Evolutionary conservation across 192 early-diverging fungal genomes (phyloP), one percentile per base, ranked within the genome.

Genomic region (Gigaspora rosea): DNA sequence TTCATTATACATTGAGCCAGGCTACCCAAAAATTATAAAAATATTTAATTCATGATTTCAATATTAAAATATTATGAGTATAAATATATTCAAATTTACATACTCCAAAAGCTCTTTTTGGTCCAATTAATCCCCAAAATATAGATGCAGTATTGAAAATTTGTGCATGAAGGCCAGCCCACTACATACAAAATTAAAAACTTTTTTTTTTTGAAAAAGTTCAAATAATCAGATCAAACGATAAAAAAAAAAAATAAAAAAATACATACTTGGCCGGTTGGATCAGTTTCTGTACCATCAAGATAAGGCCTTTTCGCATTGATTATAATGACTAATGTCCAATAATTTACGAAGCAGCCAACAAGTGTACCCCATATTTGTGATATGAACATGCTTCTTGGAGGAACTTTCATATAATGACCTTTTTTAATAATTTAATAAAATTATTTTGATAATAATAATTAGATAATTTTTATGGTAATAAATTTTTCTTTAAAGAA

Each of bases 331-430:
- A 35, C 15, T 3, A 75, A 69, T 1, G 80, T 78, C 18, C 73
- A 68, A 51, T 82, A 80, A 59, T 83, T 85, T 48, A 88, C 71
- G 10, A 80, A 62, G 2, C 71, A 61, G 11, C 81, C 79, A 15
- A 88, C 33, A 3, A 86, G 11, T 3, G 91, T 92, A 22, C 90
- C 88, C 12, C 80, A 27, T 32, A 89, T 67, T 76, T 93, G 92
- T 18, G 84, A 79, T n/a, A 85, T 67, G 77, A 93, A 91, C 81
- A 94, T 85, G 33, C 78, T 70, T 36, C 83, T 80, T 33, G 93
- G 93, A 2, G 90, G 86, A 33, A 92, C 86, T 81, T 93, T 92
- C 82, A 90, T 86, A 84, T 91, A 92, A 47, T 47, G 35, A 32
- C 70, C 70, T 72, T n/a, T 72, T n/a, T 58, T 8, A 36, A 18